A percentile compares a stretch with the other conserved stretches of the same genome.
Evolutionary conservation across 225 moss, liverwort and hornwort species (phyloP).

Genomic region (Antitrichia curtipendula): DNA sequence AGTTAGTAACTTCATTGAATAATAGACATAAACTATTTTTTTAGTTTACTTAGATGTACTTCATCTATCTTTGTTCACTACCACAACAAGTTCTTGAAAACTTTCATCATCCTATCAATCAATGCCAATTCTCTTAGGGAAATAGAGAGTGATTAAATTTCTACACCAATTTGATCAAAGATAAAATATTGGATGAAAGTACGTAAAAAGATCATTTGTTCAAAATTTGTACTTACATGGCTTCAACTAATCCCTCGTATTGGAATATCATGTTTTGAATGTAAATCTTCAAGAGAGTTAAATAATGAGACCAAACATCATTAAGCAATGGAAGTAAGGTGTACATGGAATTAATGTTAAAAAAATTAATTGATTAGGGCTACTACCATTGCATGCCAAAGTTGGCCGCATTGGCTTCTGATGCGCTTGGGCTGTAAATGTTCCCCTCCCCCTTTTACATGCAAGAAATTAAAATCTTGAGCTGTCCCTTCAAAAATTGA

Average conservation of each 20-base stretch:
- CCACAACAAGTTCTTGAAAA: neutral
- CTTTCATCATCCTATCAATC: accelerated
- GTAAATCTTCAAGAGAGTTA: neutral
- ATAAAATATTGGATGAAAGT: neutral
- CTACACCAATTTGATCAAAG: neutral
- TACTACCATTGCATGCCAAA: accelerated
- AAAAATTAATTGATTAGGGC: neutral
- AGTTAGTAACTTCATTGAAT: neutral
- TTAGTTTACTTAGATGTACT: neutral
- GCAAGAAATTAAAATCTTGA: accelerated
- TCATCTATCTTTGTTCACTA: neutral
- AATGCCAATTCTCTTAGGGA: neutral
- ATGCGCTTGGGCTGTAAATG: accelerated
- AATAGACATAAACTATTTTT: neutral
- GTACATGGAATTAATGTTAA: accelerated
- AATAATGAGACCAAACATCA: neutral
- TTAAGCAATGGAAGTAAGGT: neutral
- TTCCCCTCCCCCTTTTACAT: accelerated
- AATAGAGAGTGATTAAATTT: neutral
- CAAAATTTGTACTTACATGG: neutral
- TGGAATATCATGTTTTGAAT: neutral
- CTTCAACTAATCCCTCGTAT: accelerated
- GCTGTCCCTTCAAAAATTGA: accelerated
- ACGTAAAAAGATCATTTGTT: neutral
- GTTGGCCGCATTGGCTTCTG: accelerated